Base-by-base conservation (phyloP, 1,284 basidiomycete species). In the Rhodotorula sp. region DNA sequence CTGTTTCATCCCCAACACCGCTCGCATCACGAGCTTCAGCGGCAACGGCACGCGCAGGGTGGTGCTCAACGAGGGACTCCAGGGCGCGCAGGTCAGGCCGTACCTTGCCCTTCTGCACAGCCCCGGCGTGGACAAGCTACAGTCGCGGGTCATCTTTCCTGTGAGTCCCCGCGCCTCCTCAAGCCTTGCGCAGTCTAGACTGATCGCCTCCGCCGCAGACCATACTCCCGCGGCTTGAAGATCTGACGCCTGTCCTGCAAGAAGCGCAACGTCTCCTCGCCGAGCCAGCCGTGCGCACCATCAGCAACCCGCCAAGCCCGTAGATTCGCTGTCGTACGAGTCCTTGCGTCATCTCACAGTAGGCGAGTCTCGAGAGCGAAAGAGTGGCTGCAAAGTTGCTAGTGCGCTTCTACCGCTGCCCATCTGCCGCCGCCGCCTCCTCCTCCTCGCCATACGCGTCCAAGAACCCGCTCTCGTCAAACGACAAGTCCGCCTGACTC, bases 21-120 rank as follows among this genome's bases (percentile, higher is more conserved):
- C n/a, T n/a, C n/a, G n/a, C n/a, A 34, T 34, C 34, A 34, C 34
- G 3, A 34, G 34, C 5, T 3, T 34, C 34, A 34, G 34, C 34
- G 5, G 34, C 5, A 34, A 34, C 34, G 34, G 34, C 34, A 3
- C 34, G 5, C 5, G 34, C 12, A 58, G 45, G 8, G 41, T 67
- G 21, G 53, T 57, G 9, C 21, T 67, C 19, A 46, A 54, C 34
- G 66, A 67, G 23, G 66, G 46, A 8, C 46, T 67, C 25, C 54
- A 49, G 19, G 60, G 46, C 25, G 52, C 45, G 0, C 41, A 4
- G 7, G 52, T 46, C 3, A 25, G 44, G 16, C 34, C 55, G 42
- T 67, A 61, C 42, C 42, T 67, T 5, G 66, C 60, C 3, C n/a
- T 52, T 25, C 21, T 62, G 14, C 21, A 14, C 9, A 19, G n/a